These are phyloP conservation scores for Nematocida sp. DNA, from an alignment of 371 early-diverging fungal species.

Conservation along the genomic window DNA sequence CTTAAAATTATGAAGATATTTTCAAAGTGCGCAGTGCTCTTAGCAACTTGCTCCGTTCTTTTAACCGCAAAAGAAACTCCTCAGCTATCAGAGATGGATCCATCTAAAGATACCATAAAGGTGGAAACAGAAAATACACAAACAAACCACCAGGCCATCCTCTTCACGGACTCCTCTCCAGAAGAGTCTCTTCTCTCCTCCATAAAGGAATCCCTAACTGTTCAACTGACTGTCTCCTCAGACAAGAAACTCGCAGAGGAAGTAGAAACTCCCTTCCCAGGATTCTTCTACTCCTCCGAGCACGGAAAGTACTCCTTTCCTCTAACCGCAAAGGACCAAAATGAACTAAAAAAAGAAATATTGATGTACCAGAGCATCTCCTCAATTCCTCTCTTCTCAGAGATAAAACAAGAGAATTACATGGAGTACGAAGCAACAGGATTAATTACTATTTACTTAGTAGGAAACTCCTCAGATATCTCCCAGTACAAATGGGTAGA, in stretches of 20 bases:
- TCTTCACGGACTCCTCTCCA: constrained; percentile 4
- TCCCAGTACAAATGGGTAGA: background rate
- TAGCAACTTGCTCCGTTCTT: too few relatives aligned
- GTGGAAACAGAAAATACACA: background rate
- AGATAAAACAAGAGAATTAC: constrained; percentile 26
- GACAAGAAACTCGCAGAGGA: constrained; percentile 20
- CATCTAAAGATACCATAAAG: too few relatives aligned
- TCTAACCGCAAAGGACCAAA: background rate
- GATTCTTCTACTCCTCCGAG: constrained; percentile 27
- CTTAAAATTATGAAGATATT: too few relatives aligned
- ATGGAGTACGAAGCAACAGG: constrained; percentile 26
- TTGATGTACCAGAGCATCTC: constrained; percentile 10
- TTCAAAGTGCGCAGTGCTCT: too few relatives aligned
- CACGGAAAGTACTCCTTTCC: background rate
- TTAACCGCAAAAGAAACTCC: too few relatives aligned
- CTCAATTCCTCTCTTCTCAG: constrained; percentile 14
- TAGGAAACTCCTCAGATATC: background rate
- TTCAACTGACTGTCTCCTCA: background rate
- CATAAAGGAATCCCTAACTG: background rate
- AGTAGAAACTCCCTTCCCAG: constrained; percentile 21
- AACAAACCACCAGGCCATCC: background rate
- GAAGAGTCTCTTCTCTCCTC: background rate
- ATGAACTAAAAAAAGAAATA: background rate
- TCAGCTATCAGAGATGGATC: too few relatives aligned
- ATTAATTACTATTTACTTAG: constrained; percentile 19